These are phyloP conservation scores for Xylaria sp. DNA, from an alignment of 2,329 filamentous ascomycete species.

Conservation along the genomic window DNA sequence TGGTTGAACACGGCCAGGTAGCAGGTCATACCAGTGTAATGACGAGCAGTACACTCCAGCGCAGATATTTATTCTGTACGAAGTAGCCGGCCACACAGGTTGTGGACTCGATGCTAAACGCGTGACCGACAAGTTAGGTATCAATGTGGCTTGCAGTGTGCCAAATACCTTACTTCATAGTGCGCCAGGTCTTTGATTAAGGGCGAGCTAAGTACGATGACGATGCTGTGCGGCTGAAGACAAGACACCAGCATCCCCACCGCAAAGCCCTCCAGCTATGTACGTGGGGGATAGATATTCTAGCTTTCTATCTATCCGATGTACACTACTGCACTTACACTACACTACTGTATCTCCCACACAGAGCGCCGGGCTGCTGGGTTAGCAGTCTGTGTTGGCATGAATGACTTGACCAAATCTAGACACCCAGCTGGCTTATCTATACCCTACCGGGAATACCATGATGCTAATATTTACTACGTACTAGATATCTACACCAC, in stretches of 20 bases:
- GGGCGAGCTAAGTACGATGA: slow-evolving; percentile 20
- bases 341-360: not conserved
- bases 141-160: slow-evolving; percentile 23
- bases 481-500: no score
- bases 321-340: not conserved
- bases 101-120: not conserved
- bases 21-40: not conserved
- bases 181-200: slow-evolving; percentile 17
- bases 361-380: slow-evolving; percentile 15
- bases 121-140: slow-evolving; percentile 13
- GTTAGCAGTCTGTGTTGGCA: slow-evolving; percentile 17
- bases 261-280: slow-evolving; percentile 15
- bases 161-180: slow-evolving; percentile 8
- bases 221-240: slow-evolving; percentile 26
- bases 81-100: not conserved
- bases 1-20: not conserved
- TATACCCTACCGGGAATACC: slow-evolving; percentile 20
- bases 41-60: not conserved
- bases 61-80: slow-evolving; percentile 1
- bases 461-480: not conserved
- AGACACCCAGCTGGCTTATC: slow-evolving; percentile 23
- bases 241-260: slow-evolving; percentile 16
- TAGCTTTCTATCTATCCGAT: not conserved
- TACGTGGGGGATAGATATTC: not conserved
- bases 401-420: not conserved